phyloP scores from a whole-genome alignment of 768 basidiomycete genomes.

The Leucogyrophana mollusca region DNA sequence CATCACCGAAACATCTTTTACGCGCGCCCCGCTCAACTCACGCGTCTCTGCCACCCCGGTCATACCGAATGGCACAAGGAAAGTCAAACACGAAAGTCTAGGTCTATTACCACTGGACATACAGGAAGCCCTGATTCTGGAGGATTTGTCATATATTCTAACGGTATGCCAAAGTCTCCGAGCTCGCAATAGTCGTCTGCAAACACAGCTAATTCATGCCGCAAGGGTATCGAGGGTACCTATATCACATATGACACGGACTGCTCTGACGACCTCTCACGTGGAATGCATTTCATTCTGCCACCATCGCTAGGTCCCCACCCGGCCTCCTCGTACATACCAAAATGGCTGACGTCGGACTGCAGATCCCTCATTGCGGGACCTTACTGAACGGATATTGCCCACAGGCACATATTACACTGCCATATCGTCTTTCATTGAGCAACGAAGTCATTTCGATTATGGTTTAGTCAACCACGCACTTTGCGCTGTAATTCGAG shows the following conservation, averaged over 20 bases:
- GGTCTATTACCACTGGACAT: slow-evolving; percentile 78
- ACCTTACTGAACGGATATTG: slow-evolving; percentile 84
- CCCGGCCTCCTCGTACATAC: background rate
- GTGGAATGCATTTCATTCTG: slow-evolving; percentile 77
- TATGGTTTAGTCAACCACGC: slow-evolving; percentile 96
- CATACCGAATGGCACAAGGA: slow-evolving; percentile 58
- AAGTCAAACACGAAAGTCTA: slow-evolving; percentile 62
- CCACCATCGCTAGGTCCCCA: slow-evolving; percentile 67
- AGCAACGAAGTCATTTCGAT: slow-evolving; percentile 82
- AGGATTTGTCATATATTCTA: slow-evolving; percentile 88
- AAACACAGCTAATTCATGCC: no score
- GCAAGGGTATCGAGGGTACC: slow-evolving; percentile 91
- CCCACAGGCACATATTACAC: slow-evolving; percentile 96
- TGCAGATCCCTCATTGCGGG: slow-evolving; percentile 80
- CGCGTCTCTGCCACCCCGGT: slow-evolving; percentile 55
- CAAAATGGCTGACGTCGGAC: slow-evolving; percentile 1
- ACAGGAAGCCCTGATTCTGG: slow-evolving; percentile 92
- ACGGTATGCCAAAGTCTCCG: slow-evolving; percentile 59
- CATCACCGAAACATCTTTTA: slow-evolving; percentile 84
- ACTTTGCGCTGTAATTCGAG: slow-evolving; percentile 87
- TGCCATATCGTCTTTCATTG: slow-evolving; percentile 89
- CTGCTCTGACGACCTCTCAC: slow-evolving; percentile 80
- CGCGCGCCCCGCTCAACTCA: slow-evolving; percentile 84
- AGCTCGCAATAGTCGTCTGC: no score
- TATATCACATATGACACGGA: slow-evolving; percentile 81